phyloP scores from a whole-genome alignment of 2,329 filamentous ascomycete genomes.

The Fusarium haematococcum region DNA sequence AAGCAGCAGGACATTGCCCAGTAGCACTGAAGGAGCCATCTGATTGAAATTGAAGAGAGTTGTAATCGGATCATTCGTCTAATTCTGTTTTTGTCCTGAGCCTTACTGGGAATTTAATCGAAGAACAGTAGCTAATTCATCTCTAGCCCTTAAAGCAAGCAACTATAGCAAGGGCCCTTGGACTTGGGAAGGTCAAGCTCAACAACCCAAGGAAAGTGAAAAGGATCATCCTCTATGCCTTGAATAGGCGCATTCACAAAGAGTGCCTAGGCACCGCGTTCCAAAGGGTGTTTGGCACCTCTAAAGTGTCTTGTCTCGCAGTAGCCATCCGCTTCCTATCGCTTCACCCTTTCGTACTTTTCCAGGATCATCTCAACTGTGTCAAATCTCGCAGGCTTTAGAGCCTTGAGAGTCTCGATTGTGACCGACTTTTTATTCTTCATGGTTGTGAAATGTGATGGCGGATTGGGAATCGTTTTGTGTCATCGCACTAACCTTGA shows the following conservation, averaged over 20 bases:
- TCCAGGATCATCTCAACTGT: not conserved
- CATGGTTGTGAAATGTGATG: slow-evolving; percentile 60
- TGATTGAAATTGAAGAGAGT: not conserved
- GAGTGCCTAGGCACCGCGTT: slow-evolving; percentile 16
- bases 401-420: slow-evolving; percentile 48
- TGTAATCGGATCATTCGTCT: not conserved
- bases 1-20: not conserved
- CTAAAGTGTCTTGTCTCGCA: slow-evolving; percentile 13
- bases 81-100: not conserved
- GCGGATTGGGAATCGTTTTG: slow-evolving; percentile 24
- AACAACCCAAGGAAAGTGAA: slow-evolving; percentile 31
- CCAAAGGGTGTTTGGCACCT: not conserved
- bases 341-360: not conserved
- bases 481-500: slow-evolving; percentile 62
- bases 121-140: too few species aligned
- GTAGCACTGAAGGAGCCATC: too few species aligned
- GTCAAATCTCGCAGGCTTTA: not conserved
- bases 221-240: not conserved
- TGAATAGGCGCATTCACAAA: slow-evolving; percentile 40
- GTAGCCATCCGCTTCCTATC: not conserved
- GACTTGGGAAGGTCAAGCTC: slow-evolving; percentile 22
- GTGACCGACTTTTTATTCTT: slow-evolving; percentile 56
- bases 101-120: not conserved
- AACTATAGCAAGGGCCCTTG: not conserved
- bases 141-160: not conserved